phyloP scores from a whole-genome alignment of 1,139 yeast genomes.

The Diutina ranongensis region DNA sequence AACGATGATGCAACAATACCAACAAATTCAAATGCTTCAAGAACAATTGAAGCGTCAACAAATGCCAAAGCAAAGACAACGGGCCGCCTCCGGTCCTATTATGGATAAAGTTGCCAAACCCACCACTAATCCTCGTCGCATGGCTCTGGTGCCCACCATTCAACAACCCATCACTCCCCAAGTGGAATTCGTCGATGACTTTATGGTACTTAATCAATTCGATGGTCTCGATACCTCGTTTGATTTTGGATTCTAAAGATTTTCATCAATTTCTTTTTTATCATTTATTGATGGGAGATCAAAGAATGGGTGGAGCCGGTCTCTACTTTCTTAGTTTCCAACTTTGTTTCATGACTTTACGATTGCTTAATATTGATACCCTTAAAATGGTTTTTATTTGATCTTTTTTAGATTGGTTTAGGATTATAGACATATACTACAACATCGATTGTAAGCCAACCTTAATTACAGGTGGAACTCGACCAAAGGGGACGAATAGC shows the following conservation, averaged over 20 bases:
- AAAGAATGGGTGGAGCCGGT: no score
- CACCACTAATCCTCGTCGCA: neutral
- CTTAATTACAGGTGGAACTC: neutral
- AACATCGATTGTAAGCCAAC: neutral
- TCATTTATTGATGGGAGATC: no score
- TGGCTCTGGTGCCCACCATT: constrained; percentile 2
- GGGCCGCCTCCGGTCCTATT: neutral
- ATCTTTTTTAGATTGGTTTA: neutral
- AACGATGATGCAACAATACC: constrained; percentile 5
- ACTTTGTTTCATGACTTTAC: neutral
- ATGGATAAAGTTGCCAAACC: neutral
- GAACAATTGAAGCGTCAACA: constrained; percentile 4
- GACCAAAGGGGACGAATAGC: no score
- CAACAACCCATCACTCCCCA: neutral
- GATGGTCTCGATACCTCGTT: constrained; percentile 6
- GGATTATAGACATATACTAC: neutral
- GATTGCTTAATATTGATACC: neutral
- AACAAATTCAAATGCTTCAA: constrained; percentile 4
- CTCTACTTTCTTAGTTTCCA: neutral
- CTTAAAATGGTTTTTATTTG: neutral
- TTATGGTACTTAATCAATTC: neutral
- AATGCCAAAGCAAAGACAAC: neutral
- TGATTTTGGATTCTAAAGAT: neutral
- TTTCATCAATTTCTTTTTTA: no score
- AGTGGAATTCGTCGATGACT: neutral